Percentiles rank a stretch among this genome's conserved stretches.
Evolutionary conservation across 768 basidiomycete species (phyloP).

Genomic region (Lenzites betulinus): DNA sequence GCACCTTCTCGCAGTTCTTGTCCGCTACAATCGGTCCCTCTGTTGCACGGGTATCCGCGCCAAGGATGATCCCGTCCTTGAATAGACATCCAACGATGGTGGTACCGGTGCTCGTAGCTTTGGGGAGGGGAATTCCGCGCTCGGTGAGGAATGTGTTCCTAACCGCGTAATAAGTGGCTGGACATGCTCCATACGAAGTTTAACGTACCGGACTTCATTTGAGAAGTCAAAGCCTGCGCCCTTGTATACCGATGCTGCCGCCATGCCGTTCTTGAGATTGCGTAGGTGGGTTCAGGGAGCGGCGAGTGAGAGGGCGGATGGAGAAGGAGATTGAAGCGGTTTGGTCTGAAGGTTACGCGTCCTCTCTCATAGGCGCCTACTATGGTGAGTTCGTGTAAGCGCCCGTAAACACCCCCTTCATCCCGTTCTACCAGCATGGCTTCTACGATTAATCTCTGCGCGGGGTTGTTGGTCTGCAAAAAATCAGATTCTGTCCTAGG

Average conservation of each 20-base stretch:
- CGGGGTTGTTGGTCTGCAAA: too few relatives aligned
- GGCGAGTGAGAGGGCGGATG: too few relatives aligned
- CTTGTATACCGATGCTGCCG: conserved; percentile 48
- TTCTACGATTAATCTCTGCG: too few relatives aligned
- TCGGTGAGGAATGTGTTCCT: conserved; percentile 75
- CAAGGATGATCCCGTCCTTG: conserved; percentile 89
- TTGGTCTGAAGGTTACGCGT: too few relatives aligned
- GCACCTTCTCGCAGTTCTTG: conserved; percentile 99
- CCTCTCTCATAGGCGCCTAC: too few relatives aligned
- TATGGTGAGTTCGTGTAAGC: too few relatives aligned
- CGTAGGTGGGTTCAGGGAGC: too few relatives aligned
- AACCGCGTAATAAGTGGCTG: neutral
- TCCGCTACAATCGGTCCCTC: conserved; percentile 94
- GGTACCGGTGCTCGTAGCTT: conserved; percentile 91
- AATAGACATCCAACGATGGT: conserved; percentile 97
- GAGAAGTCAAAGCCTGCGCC: conserved; percentile 76
- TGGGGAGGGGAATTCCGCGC: conserved; percentile 74
- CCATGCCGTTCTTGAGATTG: conserved; percentile 45
- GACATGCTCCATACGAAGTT: neutral
- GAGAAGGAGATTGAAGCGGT: too few relatives aligned
- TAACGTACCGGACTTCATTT: conserved; percentile 63
- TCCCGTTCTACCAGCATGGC: too few relatives aligned
- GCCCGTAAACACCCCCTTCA: too few relatives aligned
- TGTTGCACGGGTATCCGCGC: conserved; percentile 96
- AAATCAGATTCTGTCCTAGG: too few relatives aligned